Conservation (phyloP, 805 yeast genomes). For the Zygosaccharomyces pseudorouxii region DNA sequence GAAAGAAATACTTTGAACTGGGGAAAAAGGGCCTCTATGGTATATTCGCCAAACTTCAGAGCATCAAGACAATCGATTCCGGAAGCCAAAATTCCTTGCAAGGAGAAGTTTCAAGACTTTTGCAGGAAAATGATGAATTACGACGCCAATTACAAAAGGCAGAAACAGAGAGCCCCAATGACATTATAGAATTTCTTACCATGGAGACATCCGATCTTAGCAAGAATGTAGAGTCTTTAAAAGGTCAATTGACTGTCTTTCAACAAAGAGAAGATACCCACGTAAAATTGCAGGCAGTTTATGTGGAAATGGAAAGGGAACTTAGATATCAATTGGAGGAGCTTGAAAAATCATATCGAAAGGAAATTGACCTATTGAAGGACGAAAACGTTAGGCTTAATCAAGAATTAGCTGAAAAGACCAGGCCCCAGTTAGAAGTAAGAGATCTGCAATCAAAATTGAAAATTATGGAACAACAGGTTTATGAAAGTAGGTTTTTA, state of each 20-base stretch:
- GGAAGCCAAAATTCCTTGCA: not conserved
- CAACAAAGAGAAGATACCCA: conserved; percentile 8
- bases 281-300: conserved; percentile 40
- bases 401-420: not conserved
- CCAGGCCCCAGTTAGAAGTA: not conserved
- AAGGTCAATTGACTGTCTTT: conserved; percentile 40
- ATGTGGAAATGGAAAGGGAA: conserved; percentile 45
- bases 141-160: not conserved
- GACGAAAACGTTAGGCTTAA: not conserved
- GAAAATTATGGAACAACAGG: conserved; percentile 2
- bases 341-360: conserved; percentile 16
- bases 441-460: conserved; percentile 1
- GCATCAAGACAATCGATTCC: conserved; percentile 5
- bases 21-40: conserved; percentile 10
- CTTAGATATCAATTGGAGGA: conserved; percentile 37
- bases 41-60: conserved; percentile 6
- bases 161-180: conserved; percentile 25
- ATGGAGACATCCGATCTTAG: conserved; percentile 36
- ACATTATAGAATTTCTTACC: conserved; percentile 36
- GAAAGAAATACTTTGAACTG: conserved; percentile 53
- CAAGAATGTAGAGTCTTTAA: conserved; percentile 34
- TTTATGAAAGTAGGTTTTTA: conserved; percentile 8
- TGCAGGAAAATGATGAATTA: conserved; percentile 6
- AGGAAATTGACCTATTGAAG: not conserved
- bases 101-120: conserved; percentile 11